A percentile compares a stretch with the other conserved stretches of the same genome.
Conservation (phyloP, 257 asterid genomes). For the Handroanthus guayacan region DNA sequence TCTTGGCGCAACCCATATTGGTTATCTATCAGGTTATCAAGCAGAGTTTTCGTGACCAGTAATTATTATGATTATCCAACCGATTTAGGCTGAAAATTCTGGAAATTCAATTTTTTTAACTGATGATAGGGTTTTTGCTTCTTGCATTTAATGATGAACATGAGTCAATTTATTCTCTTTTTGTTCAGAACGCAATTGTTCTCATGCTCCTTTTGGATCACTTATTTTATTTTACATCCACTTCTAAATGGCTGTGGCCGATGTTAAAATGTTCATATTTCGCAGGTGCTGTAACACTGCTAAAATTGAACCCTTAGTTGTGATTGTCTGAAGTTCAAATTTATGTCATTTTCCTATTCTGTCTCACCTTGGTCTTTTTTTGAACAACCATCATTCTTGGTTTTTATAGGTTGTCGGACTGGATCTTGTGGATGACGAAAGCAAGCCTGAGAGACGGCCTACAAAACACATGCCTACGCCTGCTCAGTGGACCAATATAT, state of each 20-base stretch:
- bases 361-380: conserved; percentile 31
- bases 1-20: conserved; percentile 15
- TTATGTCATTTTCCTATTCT: background rate
- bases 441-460: conserved; percentile 98
- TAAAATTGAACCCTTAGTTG: background rate
- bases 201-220: background rate
- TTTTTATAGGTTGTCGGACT: conserved; percentile 87
- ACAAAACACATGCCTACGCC: conserved; percentile 99
- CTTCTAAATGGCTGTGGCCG: background rate
- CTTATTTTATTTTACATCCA: background rate
- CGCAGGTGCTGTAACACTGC: background rate
- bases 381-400: conserved; percentile 24
- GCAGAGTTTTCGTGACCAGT: background rate
- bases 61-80: conserved; percentile 1
- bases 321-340: background rate
- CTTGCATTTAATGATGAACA: background rate
- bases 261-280: background rate
- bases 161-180: background rate
- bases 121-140: background rate
- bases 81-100: background rate
- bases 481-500: conserved; percentile 88
- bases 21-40: conserved; percentile 2
- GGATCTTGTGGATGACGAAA: conserved; percentile 99
- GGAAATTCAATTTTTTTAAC: background rate
- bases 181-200: background rate